Conservation (phyloP, 768 basidiomycete genomes). For the Xerocomellus chrysenteron region DNA sequence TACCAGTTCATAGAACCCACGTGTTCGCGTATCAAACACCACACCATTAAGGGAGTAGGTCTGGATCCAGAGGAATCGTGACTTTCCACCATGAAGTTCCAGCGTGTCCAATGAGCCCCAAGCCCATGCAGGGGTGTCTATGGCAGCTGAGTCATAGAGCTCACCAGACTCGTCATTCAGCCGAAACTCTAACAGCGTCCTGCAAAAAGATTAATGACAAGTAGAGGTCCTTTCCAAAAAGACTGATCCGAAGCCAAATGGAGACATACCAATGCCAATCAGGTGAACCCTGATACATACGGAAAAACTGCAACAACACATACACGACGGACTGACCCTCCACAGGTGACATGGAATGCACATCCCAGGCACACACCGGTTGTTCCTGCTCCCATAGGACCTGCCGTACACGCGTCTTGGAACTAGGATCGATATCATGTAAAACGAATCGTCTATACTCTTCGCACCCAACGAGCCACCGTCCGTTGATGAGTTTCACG, state of each 20-base stretch:
- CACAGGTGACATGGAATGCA: not conserved
- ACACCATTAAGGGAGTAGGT: accelerated
- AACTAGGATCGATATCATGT: not conserved
- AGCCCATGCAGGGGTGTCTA: not conserved
- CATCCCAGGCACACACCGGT: not conserved
- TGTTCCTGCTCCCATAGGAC: no score
- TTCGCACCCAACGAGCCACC: not conserved
- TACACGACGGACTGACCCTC: not conserved
- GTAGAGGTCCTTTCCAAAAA: no score
- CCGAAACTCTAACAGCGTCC: not conserved
- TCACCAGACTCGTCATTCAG: not conserved
- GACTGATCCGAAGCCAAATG: no score
- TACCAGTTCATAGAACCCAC: not conserved
- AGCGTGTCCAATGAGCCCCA: accelerated
- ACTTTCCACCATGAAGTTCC: not conserved
- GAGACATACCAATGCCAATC: not conserved
- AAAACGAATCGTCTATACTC: not conserved
- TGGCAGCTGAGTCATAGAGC: not conserved
- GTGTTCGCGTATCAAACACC: slow-evolving; percentile 2
- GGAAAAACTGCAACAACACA: no score
- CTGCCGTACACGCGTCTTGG: no score
- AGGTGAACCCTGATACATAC: no score
- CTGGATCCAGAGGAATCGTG: not conserved
- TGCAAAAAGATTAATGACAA: not conserved
- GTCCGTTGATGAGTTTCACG: not conserved